Evolutionary conservation across 148 eudicot genomes (phyloP), one percentile per base, ranked within the genome.

Genomic region (Suaeda aralocaspica): DNA sequence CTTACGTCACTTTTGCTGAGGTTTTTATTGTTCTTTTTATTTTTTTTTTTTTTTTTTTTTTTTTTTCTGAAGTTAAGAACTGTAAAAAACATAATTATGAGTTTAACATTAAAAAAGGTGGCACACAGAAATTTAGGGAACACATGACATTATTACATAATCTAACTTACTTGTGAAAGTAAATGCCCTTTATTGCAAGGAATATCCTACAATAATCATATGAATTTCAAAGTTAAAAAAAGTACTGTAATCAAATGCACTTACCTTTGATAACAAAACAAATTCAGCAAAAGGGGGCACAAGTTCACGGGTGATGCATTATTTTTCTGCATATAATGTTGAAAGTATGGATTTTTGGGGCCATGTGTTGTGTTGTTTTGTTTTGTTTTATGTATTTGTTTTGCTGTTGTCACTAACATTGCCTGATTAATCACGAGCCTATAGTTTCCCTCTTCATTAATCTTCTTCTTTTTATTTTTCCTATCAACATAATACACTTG

Each of bases 1-100:
- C 99, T 80, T 91, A 78, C 66, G 73, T 76, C 67, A 89, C 99
- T 67, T 80, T 75, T 52, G 86, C 97, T 6, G 99, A 94, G 97
- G 99, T 59, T 24, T 16, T 25, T 1, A 12, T n/a, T n/a, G n/a
- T n/a, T n/a, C n/a, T 31, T 31, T 30, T 22, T 52, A 28, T 9
- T 1, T 15, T 0, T 10, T 25, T 29, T 22, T 21, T 36, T 59
- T 8, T 36, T 36, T n/a, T n/a, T n/a, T n/a, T n/a, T n/a, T n/a
- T 36, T 36, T 8, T 36, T 36, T 36, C 8, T 36, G 41, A 36
- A 36, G 8, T n/a, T n/a, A n/a, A n/a, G n/a, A 36, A 36, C 41
- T 36, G 41, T 3, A 36, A n/a, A n/a, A n/a, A n/a, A n/a, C n/a
- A n/a, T n/a, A n/a, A n/a, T n/a, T n/a, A n/a, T 36, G 41, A 36